Evolutionary conservation across 2,329 filamentous ascomycete species (phyloP), one percentile per base, ranked within the genome.

Genomic region (Cercospora sp.): DNA sequence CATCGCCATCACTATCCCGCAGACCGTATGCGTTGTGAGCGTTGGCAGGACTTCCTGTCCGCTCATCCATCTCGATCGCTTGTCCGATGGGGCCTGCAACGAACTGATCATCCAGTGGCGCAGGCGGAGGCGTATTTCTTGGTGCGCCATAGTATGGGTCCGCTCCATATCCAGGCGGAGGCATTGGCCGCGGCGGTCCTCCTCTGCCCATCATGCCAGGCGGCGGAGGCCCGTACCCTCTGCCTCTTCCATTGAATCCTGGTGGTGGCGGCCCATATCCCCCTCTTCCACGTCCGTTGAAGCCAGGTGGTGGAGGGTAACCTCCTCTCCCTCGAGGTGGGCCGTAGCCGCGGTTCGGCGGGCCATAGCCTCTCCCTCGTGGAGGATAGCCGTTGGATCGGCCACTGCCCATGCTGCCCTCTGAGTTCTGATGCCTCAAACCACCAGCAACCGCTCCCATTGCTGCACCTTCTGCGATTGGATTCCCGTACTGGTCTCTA

Each of bases 51-150:
- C 64, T 69, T 45, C 85, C 84, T n/a, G 83, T 83, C n/a, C 84
- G 83, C 36, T 90, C 89, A 77, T 94, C 90, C 91, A 96, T 94
- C 78, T 95, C 93, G 63, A 93, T 86, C 2, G 90, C 88, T 75
- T 90, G 89, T 9, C 89, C 89, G 12, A 89, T 81, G 57, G 66
- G 68, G 64, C 74, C 59, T 57, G 70, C 69, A 16, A 71, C 63
- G 57, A 67, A 73, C 13, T 74, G 74, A 28, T 81, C 80, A 26
- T 79, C 77, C 71, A 75, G 75, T 9, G 73, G 73, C 10, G 75
- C 75, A 26, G 75, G 66, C 9, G 70, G 67, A 55, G 70, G 70
- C 6, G 64, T 68, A 3, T 30, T 63, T 63, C 70, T 62, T 30
- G 72, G 66, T 9, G 66, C 55, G 12, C 65, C 65, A 51, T 76